These are phyloP conservation scores for Geum urbanum DNA, from an alignment of 306 rosid genomes.

Conservation along the genomic window DNA sequence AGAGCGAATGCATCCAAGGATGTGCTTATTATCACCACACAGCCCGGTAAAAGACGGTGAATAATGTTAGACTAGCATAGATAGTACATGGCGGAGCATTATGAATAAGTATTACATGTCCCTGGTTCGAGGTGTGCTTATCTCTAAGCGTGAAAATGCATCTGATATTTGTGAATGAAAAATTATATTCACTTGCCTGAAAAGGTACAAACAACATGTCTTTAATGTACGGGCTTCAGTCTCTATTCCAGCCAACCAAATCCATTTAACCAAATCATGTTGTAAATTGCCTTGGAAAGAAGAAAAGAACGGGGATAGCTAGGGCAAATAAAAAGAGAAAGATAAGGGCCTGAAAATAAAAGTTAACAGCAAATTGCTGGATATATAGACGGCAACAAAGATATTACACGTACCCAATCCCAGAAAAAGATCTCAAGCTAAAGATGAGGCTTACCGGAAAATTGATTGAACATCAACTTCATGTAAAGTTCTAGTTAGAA, in stretches of 20 bases:
- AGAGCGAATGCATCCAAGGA: conserved; percentile 91
- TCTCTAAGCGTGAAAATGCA: conserved; percentile 81
- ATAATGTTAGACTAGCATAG: background rate
- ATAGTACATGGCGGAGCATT: background rate
- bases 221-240: background rate
- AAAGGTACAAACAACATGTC: conserved; percentile 19
- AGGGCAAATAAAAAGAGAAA: no score
- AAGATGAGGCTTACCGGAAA: conserved; percentile 54
- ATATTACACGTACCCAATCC: background rate
- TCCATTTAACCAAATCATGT: background rate
- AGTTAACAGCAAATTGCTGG: background rate
- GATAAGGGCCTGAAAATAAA: no score
- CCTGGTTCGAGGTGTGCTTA: conserved; percentile 73
- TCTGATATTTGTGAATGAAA: conserved; percentile 97
- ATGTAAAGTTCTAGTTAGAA: conserved; percentile 86
- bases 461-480: conserved; percentile 87
- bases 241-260: background rate
- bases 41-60: conserved; percentile 51
- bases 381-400: conserved; percentile 6
- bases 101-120: conserved; percentile 49
- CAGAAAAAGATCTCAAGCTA: background rate
- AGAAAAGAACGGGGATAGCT: background rate
- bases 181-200: conserved; percentile 88
- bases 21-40: conserved; percentile 69
- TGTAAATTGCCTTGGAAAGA: background rate